Base-by-base conservation (phyloP, 1,284 basidiomycete genomes). In the Ustanciosporium gigantosporum region DNA sequence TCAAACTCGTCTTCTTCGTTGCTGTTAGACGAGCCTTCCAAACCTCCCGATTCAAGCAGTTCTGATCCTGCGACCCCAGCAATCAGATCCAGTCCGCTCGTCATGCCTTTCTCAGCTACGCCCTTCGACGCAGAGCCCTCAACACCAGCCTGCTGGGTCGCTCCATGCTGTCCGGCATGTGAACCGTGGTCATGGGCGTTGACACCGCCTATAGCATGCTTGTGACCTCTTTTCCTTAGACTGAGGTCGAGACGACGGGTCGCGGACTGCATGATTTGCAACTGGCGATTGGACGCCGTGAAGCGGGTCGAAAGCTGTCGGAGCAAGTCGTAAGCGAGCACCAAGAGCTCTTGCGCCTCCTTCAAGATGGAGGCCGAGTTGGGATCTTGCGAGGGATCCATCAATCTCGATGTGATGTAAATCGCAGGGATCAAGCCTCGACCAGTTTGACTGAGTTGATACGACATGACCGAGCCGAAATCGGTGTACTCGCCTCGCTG, bases 221-320 rank as follows among this genome's bases (percentile, higher is more conserved):
- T 57, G 41, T 57, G 48, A 23, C 51, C 46, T 25, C 55, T 49
- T 34, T 52, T 52, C 35, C 36, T 51, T 19, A 65, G 39, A 29
- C 56, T 58, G n/a, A 65, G 47, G 31, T 65, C 56, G 11, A 65
- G 50, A 13, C 61, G 46, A 29, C 44, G 39, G 41, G 56, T 55
- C 7, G 61, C 61, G 6, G 50, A 53, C 24, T 65, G 61, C 55
- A 65, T 58, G 38, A 65, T 65, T 21, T 65, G 61, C n/a, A 65
- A 51, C 34, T 58, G 56, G 36, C 61, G 46, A 15, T 65, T 46
- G 3, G 61, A 65, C 3, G 61, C 61, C 4, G 61, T 47, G 45
- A 59, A 59, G 0, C 61, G 46, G 14, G 34, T 37, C 15, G 55
- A 55, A 14, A 65, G 16, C 22, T 55, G 49, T 13, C 56, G 46